Evolutionary conservation across 495 filamentous ascomycete species (phyloP), one percentile per base, ranked within the genome.

Genomic region (Amphirosellinia nigrospora): DNA sequence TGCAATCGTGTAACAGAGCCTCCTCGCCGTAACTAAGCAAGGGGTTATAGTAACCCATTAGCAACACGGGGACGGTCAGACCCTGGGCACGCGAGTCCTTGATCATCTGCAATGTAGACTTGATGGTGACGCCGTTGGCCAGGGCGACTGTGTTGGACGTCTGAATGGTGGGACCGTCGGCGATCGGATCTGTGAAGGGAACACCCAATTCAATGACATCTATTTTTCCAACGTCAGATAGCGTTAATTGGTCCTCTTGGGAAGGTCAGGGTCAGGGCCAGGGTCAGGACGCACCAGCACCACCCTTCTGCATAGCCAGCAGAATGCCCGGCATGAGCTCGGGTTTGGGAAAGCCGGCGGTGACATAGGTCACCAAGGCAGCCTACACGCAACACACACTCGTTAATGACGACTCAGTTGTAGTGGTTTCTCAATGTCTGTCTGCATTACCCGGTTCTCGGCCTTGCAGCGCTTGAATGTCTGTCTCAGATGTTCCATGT

Each of bases 11-110:
- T 45, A 99, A 83, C 79, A 98, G 89, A 60, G 86, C 85, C 82
- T 96, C 93, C 82, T 98, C 96, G 69, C 96, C 96, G 76, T 98
- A 98, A 73, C 88, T 91, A 56, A 97, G 83, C 60, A 98, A 82
- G 0, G 96, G 96, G 81, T 99, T 99, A 81, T 97, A 99, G 87
- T 99, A 99, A 66, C 96, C 96, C 96, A 99, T 99, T 71, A 99
- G 86, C 67, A 99, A 82, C 46, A 99, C 84, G 7, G 96, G 96
- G 2, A 90, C 90, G 70, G 83, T 89, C 62, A 98, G 82, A 32
- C 96, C 96, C 53, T 85, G 86, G 66, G 85, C 82, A 68, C 96
- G 87, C 28, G 95, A 92, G 53, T 91, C 83, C 73, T 91, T 88
- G 34, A 97, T 90, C 80, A 95, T 93, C 72, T 92, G 84, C 36